phyloP scores from a whole-genome alignment of 306 rosid species.

The Lathyrus aphaca region DNA sequence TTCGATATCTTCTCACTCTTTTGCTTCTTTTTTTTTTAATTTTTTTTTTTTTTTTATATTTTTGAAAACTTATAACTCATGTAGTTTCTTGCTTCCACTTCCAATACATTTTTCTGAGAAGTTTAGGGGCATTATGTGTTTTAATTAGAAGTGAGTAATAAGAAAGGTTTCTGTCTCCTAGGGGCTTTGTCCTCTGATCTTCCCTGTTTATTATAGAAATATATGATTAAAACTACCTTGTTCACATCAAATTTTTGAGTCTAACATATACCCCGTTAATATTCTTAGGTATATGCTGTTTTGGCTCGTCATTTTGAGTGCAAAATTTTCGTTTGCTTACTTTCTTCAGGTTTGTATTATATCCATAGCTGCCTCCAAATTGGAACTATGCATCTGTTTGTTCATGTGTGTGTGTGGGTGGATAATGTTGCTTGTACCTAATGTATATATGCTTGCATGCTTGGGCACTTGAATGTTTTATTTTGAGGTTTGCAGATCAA shows the following conservation, averaged over 20 bases:
- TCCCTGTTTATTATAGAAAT: constrained; percentile 17
- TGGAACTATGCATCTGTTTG: not conserved
- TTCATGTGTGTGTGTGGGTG: not conserved
- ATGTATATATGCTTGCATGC: not conserved
- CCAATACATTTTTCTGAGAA: constrained; percentile 9
- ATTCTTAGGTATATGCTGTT: constrained; percentile 78
- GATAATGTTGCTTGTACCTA: not conserved
- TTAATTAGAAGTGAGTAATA: constrained; percentile 1
- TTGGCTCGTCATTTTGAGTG: constrained; percentile 82
- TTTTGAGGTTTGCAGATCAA: constrained; percentile 60
- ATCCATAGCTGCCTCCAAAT: not conserved
- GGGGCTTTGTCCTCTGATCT: not conserved
- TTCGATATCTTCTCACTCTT: constrained; percentile 6
- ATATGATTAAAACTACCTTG: not conserved
- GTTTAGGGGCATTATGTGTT: not conserved
- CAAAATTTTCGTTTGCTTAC: constrained; percentile 85
- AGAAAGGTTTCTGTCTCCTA: not conserved
- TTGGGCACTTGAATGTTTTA: not conserved
- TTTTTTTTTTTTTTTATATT: no score
- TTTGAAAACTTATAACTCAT: not conserved
- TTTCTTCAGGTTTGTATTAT: constrained; percentile 75
- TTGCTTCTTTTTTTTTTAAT: not conserved
- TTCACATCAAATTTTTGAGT: not conserved
- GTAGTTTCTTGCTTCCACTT: constrained; percentile 4
- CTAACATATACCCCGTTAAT: not conserved